Conservation (phyloP, 1,139 yeast species). For the Debaryomycetaceae sp. region DNA sequence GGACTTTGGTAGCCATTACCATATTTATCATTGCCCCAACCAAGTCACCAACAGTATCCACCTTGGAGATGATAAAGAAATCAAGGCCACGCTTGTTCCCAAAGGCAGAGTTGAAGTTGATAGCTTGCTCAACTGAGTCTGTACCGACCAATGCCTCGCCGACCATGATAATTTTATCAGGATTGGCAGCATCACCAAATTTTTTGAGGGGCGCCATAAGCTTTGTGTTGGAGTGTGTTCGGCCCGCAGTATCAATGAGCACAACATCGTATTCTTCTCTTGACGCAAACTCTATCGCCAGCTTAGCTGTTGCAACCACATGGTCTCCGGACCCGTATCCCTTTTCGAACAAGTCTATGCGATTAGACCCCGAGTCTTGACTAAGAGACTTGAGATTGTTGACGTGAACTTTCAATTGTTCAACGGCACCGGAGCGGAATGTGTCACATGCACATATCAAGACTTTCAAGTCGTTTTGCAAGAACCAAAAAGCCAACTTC, state of each 20-base stretch:
- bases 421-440: conserved; percentile 96
- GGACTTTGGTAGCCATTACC: conserved; percentile 95
- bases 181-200: conserved; percentile 91
- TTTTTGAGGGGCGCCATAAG: conserved; percentile 93
- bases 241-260: conserved; percentile 92
- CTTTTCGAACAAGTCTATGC: conserved; percentile 78
- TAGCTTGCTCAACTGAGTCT: conserved; percentile 92
- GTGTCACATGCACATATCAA: conserved; percentile 96
- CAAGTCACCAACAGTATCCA: conserved; percentile 95
- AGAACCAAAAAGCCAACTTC: conserved; percentile 87
- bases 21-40: conserved; percentile 95
- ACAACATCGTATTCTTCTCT: conserved; percentile 65
- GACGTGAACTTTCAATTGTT: conserved; percentile 90
- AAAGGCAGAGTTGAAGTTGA: conserved; percentile 85
- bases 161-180: conserved; percentile 95
- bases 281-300: conserved; percentile 73
- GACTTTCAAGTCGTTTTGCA: conserved; percentile 80
- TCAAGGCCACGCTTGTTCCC: conserved; percentile 76
- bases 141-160: conserved; percentile 98
- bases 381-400: conserved; percentile 56
- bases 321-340: conserved; percentile 95
- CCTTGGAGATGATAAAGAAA: conserved; percentile 87
- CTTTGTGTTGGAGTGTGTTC: conserved; percentile 92
- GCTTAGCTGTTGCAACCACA: conserved; percentile 89
- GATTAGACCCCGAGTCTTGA: conserved; percentile 28